Base-by-base conservation (phyloP, 176 grass and related monocot species). In the Zoysia pacifica region DNA sequence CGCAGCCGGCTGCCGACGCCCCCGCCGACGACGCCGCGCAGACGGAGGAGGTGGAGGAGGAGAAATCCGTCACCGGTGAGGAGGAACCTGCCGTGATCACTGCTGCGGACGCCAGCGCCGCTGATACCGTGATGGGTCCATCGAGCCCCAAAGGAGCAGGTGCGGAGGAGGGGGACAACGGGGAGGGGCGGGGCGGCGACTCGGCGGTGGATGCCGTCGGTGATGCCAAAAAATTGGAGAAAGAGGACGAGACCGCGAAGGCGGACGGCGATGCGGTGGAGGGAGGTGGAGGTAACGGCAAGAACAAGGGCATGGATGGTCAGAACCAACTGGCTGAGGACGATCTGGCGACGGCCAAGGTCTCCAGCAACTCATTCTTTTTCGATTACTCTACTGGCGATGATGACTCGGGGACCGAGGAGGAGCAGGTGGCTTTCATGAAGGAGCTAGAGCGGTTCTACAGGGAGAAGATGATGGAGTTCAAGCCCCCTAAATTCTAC, bases 401-500 rank as follows among this genome's bases (percentile, higher is more conserved):
- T 38, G 88, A 96, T 71, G 93, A 95, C 79, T 96, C 90, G 7
- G 97, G 96, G 41, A 83, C 76, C 1, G 93, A 96, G 78, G 97
- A 96, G 79, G 97, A 99, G 81, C 97, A 99, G 72, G 50, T 66
- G 70, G 82, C 85, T 51, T 99, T 99, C 77, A 91, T 99, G 86
- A 93, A 89, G 81, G 97, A 99, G 76, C 81, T 99, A 2, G 88
- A 96, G 66, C 84, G 79, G 73, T 96, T 96, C 80, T 83, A 91
- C 79, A 83, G 41, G 44, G 86, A 77, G 44, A 95, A 88, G 62
- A 71, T 86, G 65, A 66, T 99, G 84, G 97, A 99, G 35, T 99
- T 93, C 84, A 99, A 93, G 82, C 79, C 92, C 18, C 96, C 96
- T 0, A 95, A 95, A 41, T 99, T 99, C 67, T 99, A 99, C 67